Evolutionary conservation across 768 basidiomycete species (phyloP).

Genomic region (Termitomyces sp.): DNA sequence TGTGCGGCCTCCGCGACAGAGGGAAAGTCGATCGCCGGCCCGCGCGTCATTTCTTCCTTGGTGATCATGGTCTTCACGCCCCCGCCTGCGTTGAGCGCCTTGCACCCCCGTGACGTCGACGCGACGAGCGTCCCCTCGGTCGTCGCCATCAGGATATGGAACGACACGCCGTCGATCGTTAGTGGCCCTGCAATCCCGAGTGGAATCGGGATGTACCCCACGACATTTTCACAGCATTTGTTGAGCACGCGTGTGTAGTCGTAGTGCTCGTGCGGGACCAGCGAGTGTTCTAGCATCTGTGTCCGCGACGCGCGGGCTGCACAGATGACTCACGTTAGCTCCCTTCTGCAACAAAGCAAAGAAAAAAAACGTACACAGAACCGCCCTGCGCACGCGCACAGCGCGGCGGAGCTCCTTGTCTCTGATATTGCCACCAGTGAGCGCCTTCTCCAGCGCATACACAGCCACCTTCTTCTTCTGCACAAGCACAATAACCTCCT

Average conservation of each 20-base stretch:
- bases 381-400: slow-evolving; percentile 76
- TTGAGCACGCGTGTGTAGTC: slow-evolving; percentile 93
- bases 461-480: slow-evolving; percentile 91
- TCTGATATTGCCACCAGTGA: too few relatives aligned
- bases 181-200: slow-evolving; percentile 96
- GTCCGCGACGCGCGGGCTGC: slow-evolving; percentile 81
- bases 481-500: slow-evolving; percentile 87
- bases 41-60: slow-evolving; percentile 91
- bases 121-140: slow-evolving; percentile 98
- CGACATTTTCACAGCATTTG: slow-evolving; percentile 97
- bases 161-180: slow-evolving; percentile 67
- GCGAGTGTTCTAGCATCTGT: slow-evolving; percentile 76
- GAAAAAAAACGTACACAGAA: slow-evolving; percentile 68
- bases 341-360: too few relatives aligned
- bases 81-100: slow-evolving; percentile 93
- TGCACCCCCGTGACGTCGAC: slow-evolving; percentile 94
- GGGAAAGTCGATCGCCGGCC: slow-evolving; percentile 95
- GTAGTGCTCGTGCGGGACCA: slow-evolving; percentile 78
- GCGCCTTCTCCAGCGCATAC: slow-evolving; percentile 97
- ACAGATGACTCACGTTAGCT: neutral
- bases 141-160: slow-evolving; percentile 96
- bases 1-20: slow-evolving; percentile 64
- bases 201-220: slow-evolving; percentile 94
- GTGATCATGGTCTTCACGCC: slow-evolving; percentile 93
- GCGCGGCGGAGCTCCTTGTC: slow-evolving; percentile 52